Conservation (phyloP, 139 green algal species). For the Micractinium sp. region DNA sequence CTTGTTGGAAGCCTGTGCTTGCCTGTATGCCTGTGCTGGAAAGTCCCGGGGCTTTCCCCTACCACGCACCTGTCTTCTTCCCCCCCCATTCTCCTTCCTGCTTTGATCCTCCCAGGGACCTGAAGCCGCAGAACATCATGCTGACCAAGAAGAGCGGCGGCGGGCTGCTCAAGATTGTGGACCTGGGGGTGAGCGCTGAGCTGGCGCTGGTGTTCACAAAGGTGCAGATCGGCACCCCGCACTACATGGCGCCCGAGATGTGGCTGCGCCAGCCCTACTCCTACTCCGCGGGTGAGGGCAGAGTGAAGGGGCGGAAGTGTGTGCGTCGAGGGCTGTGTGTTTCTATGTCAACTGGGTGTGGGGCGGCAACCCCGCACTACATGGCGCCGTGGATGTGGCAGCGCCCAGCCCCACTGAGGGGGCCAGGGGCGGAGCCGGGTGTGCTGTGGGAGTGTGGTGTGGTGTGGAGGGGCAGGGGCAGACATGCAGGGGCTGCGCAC, state of each 20-base stretch:
- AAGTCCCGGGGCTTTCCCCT: not conserved
- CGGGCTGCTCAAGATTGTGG: slow-evolving; percentile 60
- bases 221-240: slow-evolving; percentile 83
- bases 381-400: too few species aligned
- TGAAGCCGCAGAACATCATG: slow-evolving; percentile 76
- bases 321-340: too few species aligned
- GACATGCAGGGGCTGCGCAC: too few species aligned
- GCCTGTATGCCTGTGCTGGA: not conserved
- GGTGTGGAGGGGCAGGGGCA: too few species aligned
- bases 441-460: too few species aligned
- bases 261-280: slow-evolving; percentile 81
- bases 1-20: not conserved
- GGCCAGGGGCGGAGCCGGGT: too few species aligned
- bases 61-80: not conserved
- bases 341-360: too few species aligned
- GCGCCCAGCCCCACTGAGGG: too few species aligned
- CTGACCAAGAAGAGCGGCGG: slow-evolving; percentile 51
- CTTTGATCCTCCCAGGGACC: not conserved
- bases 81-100: not conserved
- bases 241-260: slow-evolving; percentile 90
- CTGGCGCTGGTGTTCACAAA: slow-evolving; percentile 74
- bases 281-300: slow-evolving; percentile 80
- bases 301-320: not conserved
- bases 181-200: slow-evolving; percentile 88
- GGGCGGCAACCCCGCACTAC: too few species aligned